A percentile compares a stretch with the other conserved stretches of the same genome.
Evolutionary conservation across 495 filamentous ascomycete genomes (phyloP).

Genomic region (Halenospora varia): DNA sequence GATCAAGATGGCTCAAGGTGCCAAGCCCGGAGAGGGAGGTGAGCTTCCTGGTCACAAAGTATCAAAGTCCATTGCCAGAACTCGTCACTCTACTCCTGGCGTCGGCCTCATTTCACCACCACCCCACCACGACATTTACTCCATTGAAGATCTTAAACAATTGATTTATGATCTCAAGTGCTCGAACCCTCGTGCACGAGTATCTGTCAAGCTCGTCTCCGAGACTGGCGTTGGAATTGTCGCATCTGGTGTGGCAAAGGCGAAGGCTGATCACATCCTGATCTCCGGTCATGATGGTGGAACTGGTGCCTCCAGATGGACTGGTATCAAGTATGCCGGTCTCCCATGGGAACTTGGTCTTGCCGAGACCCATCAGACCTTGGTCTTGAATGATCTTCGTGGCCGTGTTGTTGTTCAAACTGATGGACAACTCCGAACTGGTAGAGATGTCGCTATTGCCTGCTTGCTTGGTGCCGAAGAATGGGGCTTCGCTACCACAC

Average conservation of each 20-base stretch:
- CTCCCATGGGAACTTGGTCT: constrained; percentile 98
- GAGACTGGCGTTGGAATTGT: constrained; percentile 98
- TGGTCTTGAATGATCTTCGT: constrained; percentile 97
- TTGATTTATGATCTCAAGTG: constrained; percentile 99
- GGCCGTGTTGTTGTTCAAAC: constrained; percentile 97
- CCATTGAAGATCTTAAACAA: constrained; percentile 98
- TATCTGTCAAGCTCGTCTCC: constrained; percentile 99
- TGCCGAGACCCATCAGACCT: constrained; percentile 95
- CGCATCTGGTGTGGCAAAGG: constrained; percentile 96
- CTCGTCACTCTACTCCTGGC: constrained; percentile 96
- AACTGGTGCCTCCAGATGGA: constrained; percentile 97
- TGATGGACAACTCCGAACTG: constrained; percentile 92
- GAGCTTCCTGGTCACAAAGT: constrained; percentile 98
- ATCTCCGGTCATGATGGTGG: constrained; percentile 98
- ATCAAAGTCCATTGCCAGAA: constrained; percentile 91
- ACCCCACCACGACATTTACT: constrained; percentile 99
- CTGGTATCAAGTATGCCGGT: constrained; percentile 99
- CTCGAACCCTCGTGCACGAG: constrained; percentile 87
- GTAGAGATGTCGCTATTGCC: constrained; percentile 93
- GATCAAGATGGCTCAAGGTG: constrained; percentile 99
- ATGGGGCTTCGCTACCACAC: constrained; percentile 97
- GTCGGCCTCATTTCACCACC: constrained; percentile 98
- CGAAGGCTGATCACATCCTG: constrained; percentile 95
- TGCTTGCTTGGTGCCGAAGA: constrained; percentile 96
- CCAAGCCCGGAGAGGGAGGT: constrained; percentile 98